Base-by-base conservation (phyloP, 352 stramenopile species). In the Phytophthora lateralis region DNA sequence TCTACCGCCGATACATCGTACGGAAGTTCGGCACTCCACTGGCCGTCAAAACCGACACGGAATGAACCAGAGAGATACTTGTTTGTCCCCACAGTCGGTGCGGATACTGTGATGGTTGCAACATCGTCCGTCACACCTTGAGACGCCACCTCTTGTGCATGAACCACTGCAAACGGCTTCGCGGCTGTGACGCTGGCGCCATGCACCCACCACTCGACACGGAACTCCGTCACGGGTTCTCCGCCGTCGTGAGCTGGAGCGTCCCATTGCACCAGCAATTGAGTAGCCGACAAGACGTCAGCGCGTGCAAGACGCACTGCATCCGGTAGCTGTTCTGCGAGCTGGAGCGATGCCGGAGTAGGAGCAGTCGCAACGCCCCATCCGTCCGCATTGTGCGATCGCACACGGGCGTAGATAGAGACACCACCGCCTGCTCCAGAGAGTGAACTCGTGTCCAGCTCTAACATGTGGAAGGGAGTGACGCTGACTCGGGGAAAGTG, bases 11-110 rank as follows among this genome's bases (percentile, higher is more conserved):
- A 96, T 20, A 88, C 74, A 66, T 98, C 90, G 64, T 88, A 89
- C 30, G 75, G 70, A 14, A 99, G 63, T 58, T 97, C 87, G 17
- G 72, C 68, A 3, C 88, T 98, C 55, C 76, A 92, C 35, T 96
- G 80, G 9, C 82, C 85, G 49, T 91, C 87, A 66, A 97, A 98
- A 1, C 69, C 76, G 17, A 99, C 67, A 4, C 85, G 87, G 74
- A 98, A 99, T 18, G 89, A 91, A 3, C 87, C 87, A 1, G 71
- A 74, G 0, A 94, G 54, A 48, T 71, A 84, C 11, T 48, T 78
- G 21, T 80, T 72, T 0, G 69, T 15, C 4, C 82, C 81, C 2
- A 67, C 52, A 0, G 57, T 84, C 7, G 87, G 85, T 38, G 83
- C 80, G 1, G 85, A 93, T 1, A 95, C 63, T 5, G 78, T 90